These are phyloP conservation scores for Drechslerella coelobrocha DNA, from an alignment of 2,329 filamentous ascomycete species.

Conservation along the genomic window DNA sequence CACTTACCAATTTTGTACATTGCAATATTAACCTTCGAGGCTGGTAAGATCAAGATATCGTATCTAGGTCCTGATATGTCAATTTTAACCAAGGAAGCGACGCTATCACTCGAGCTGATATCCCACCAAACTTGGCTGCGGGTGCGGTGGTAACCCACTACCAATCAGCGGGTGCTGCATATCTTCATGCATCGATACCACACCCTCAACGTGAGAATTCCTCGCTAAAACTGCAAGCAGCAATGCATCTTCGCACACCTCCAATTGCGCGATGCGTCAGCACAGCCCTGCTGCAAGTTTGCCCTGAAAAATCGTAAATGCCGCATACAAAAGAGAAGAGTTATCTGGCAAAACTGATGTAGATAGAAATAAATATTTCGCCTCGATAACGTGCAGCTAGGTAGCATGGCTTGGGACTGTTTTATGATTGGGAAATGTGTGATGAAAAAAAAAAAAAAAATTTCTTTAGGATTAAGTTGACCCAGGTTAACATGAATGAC, in stretches of 20 bases:
- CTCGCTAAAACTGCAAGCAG: conserved; percentile 9
- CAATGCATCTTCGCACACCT: conserved; percentile 24
- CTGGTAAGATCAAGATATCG: too few relatives aligned
- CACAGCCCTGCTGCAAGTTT: conserved; percentile 33
- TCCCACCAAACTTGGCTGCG: background rate
- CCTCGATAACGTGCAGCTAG: conserved; percentile 3
- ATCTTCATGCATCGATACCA: conserved; percentile 2
- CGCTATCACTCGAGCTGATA: conserved; percentile 20
- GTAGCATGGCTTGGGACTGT: too few relatives aligned
- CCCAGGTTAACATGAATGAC: too few relatives aligned
- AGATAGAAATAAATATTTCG: background rate
- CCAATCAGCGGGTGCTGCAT: background rate
- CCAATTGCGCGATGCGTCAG: conserved; percentile 37
- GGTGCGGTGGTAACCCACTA: background rate
- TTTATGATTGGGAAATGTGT: too few relatives aligned
- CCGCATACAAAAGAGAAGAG: conserved; percentile 40
- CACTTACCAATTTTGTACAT: background rate
- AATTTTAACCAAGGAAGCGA: conserved; percentile 33
- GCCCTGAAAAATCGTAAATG: conserved; percentile 36
- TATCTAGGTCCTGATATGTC: background rate
- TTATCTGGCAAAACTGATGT: background rate
- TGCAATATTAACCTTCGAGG: too few relatives aligned
- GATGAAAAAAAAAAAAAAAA: too few relatives aligned
- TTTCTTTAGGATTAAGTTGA: too few relatives aligned
- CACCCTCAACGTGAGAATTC: background rate